Base-by-base conservation (phyloP, 768 basidiomycete species). In the Lactifluus rugatus region DNA sequence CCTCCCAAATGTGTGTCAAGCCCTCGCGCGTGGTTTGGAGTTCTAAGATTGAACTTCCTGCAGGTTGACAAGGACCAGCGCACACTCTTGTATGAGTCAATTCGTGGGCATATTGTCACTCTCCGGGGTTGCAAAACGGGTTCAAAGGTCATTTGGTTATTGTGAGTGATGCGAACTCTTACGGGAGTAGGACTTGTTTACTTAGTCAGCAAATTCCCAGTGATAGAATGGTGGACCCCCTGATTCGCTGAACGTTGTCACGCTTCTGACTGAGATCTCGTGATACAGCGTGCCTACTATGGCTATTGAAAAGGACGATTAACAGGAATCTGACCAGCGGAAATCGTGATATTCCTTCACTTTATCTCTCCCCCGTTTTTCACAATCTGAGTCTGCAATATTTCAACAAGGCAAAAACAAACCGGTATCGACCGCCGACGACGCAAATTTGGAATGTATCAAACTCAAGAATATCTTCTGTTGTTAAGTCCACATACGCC, bases 101-200 rank as follows among this genome's bases (percentile, higher is more conserved):
- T 92, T 62, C 78, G 85, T 39, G 87, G 88, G 3, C 89, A 92
- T 66, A 90, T 92, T 62, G 89, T 92, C 48, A 92, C 89, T 28
- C 76, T 93, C n/a, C 81, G 90, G 37, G 90, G 90, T 21, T 91
- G 89, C 68, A 92, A 92, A 76, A 90, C 90, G 1, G 90, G 90
- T 26, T 91, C 89, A 1, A 91, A 90, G 68, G 88, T 92, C 66
- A 92, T 92, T 67, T 93, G 90, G 90, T 77, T 93, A 50, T 93
- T 93, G 79, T 80, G 68, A 48, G 78, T 70, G 3, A 32, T 61
- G 10, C 32, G 21, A 45, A n/a, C 11, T 23, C 23, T 10, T 13
- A 17, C 14, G 28, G 19, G 16, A 34, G 13, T 7, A 19, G 14
- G 13, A 14, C 26, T 25, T 36, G 14, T 39, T 41, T 32, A 45